Evolutionary conservation across 495 filamentous ascomycete species (phyloP), one percentile per base, ranked within the genome.

Genomic region (Hypoxylon trugodes): DNA sequence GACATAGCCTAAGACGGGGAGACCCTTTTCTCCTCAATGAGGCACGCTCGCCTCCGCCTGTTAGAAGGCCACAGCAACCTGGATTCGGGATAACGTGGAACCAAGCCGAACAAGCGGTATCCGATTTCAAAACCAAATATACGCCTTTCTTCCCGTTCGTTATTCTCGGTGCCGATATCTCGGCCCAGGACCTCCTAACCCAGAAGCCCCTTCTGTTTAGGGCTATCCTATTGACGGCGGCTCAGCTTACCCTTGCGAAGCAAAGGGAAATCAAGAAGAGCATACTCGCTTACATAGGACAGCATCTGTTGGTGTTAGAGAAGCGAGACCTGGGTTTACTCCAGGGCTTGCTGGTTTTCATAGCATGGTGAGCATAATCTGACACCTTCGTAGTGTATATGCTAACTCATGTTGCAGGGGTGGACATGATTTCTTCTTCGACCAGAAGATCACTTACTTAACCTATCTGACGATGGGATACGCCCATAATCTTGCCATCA

Each of bases 401-500:
- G 19, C 37, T 65, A 35, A 59, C n/a, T 33, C 47, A 21, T 4
- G 8, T 8, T 10, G 0, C 15, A 71, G 68, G 70, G 59, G 58
- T 12, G 59, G 58, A 50, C 25, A 57, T 18, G 47, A 68, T 21
- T 69, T 71, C 37, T 71, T 69, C 42, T 62, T 65, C 6, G 73
- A 75, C 28, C 40, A 54, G 26, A 62, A 60, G 51, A 51, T 59
- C 15, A 75, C 73, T 7, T 69, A 65, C 24, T 32, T 75, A 2
- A 69, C 61, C 1, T 67, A 73, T 26, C 60, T 75, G 7, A 69
- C 73, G 1, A 52, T 74, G 45, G 73, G 69, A 26, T 70, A 72
- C 26, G 73, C 71, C 13, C 73, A 75, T n/a, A 75, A 66, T 25
- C 68, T 75, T 19, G 71, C 67, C n/a, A 64, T 73, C 3, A 74